Evolutionary conservation across 768 basidiomycete genomes (phyloP), one percentile per base, ranked within the genome.

Genomic region (Tulasnella sp.): DNA sequence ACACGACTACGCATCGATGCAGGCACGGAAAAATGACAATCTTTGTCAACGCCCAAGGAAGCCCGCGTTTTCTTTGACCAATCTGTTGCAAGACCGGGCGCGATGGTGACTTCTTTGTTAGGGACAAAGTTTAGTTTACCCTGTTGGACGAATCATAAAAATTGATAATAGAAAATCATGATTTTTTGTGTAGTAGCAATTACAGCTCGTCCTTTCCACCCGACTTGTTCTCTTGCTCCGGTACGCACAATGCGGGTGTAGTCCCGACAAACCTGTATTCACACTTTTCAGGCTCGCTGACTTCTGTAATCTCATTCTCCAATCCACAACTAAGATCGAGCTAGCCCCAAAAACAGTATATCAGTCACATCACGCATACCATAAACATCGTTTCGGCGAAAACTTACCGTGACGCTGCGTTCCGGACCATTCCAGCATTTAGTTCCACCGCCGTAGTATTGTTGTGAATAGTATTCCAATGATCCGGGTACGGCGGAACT

Each of bases 391-490:
- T 15, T 3, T 13, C 5, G 5, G 32, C 27, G 29, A 20, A 43
- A 15, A 65, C 74, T 44, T 64, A 87, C 89, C 62, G 77, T 72
- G 28, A 89, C 83, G 55, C 76, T 89, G 27, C 93, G 78, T 56
- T 85, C 75, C 3, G 95, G 95, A 1, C 95, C 93, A 60, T 95
- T 95, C 93, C 92, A 95, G 70, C 93, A 98, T 60, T 81, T 78
- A 4, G 89, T 73, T 34, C 93, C 95, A 46, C 74, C 70, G 32
- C 78, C 78, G 68, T 98, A 99, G 12, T 76, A 65, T 60, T 93
- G 90, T 59, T 77, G 81, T 40, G 73, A 66, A 64, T 96, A 95
- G 66, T 81, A 95, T 29, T 75, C 81, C 2, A 72, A 72, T 22
- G 76, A 68, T 3, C 85, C 89, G 3, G 72, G 69, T 54, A 71